Percentiles rank a stretch among this genome's conserved stretches.
phyloP scores from a whole-genome alignment of 257 asterid genomes.

The Nicotiana noctiflora region DNA sequence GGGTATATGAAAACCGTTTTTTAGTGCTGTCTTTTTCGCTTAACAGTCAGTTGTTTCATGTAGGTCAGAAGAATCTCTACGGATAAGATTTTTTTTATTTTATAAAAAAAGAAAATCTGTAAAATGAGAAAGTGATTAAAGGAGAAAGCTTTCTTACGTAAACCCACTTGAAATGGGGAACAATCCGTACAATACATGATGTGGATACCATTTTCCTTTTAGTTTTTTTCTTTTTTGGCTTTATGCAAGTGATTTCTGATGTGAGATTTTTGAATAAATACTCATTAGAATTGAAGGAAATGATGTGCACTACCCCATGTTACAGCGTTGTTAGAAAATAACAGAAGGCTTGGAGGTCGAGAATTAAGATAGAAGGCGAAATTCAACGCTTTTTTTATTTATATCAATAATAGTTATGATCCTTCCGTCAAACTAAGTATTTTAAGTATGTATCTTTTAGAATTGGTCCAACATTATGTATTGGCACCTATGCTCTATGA shows the following conservation, averaged over 20 bases:
- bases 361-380: too few relatives aligned
- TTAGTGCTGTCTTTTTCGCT: not conserved
- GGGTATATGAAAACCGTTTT: not conserved
- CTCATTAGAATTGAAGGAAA: not conserved
- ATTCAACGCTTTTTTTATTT: too few relatives aligned
- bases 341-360: not conserved
- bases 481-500: too few relatives aligned
- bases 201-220: slow-evolving; percentile 1
- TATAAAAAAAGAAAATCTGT: not conserved
- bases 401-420: too few relatives aligned
- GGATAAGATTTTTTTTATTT: not conserved
- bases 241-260: not conserved
- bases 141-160: not conserved
- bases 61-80: not conserved
- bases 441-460: too few relatives aligned
- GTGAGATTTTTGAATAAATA: not conserved
- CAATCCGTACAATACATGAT: not conserved
- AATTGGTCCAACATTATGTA: too few relatives aligned
- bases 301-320: not conserved
- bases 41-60: not conserved
- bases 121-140: not conserved
- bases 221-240: not conserved
- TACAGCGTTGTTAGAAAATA: too few relatives aligned
- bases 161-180: not conserved
- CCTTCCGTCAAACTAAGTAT: too few relatives aligned